Evolutionary conservation across 768 basidiomycete genomes (phyloP).

Genomic region (Kwoniella dejecticola): DNA sequence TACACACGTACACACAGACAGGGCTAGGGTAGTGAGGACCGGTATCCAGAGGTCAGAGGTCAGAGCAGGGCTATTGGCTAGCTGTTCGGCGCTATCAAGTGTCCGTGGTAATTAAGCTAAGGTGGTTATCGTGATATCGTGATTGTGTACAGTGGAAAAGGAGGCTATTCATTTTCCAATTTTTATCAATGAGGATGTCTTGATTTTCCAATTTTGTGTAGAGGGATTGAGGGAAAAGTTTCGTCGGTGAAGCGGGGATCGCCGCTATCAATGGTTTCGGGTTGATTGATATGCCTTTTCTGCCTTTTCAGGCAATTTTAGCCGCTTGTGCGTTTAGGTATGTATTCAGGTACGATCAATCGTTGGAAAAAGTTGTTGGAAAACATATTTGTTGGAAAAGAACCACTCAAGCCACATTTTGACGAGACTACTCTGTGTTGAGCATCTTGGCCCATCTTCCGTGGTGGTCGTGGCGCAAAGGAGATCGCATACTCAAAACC

Average conservation of each 20-base stretch:
- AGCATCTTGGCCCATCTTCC: no score
- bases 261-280: no score
- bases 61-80: no score
- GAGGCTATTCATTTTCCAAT: neutral
- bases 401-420: neutral
- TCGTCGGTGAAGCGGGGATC: neutral
- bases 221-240: neutral
- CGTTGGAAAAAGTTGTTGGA: neutral
- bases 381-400: neutral
- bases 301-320: neutral
- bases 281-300: no score
- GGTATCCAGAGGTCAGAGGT: neutral
- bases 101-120: neutral
- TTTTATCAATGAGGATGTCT: neutral
- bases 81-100: neutral
- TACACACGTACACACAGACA: neutral
- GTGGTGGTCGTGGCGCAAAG: no score
- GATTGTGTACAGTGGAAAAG: constrained; percentile 1
- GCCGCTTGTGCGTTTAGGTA: neutral
- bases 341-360: neutral
- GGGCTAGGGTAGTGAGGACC: neutral
- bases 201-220: no score
- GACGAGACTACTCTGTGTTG: no score
- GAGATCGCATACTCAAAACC: no score
- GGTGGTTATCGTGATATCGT: constrained; percentile 2